phyloP scores from a whole-genome alignment of 2,329 filamentous ascomycete species.

The Fusarium liriodendri region DNA sequence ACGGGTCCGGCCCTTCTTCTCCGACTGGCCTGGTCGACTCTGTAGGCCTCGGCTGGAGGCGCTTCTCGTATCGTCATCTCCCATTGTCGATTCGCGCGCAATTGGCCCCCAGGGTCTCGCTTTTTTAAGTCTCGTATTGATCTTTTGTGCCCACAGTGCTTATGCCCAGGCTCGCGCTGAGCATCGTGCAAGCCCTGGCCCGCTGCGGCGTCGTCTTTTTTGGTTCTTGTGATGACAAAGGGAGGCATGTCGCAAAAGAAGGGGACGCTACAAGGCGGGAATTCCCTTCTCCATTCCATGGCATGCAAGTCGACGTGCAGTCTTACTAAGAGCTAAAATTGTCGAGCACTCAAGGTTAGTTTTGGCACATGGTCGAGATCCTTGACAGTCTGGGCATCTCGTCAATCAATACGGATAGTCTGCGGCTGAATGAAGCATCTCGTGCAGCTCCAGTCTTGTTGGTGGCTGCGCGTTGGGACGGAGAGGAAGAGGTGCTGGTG shows the following conservation, averaged over 20 bases:
- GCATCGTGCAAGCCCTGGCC: slow-evolving; percentile 15
- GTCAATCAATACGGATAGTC: neutral
- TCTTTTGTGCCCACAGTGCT: slow-evolving; percentile 23
- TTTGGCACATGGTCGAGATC: slow-evolving; percentile 11
- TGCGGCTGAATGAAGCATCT: neutral
- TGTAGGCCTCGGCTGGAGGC: slow-evolving; percentile 8
- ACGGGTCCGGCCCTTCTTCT: slow-evolving; percentile 8
- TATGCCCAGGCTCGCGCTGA: slow-evolving; percentile 19
- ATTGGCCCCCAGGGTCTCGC: slow-evolving; percentile 15
- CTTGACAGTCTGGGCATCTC: neutral
- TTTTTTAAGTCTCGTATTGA: slow-evolving; percentile 39
- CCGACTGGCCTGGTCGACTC: slow-evolving; percentile 1
- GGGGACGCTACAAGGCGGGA: slow-evolving; percentile 3
- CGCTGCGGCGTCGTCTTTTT: slow-evolving; percentile 2
- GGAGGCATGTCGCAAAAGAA: slow-evolving; percentile 5
- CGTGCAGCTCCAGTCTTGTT: slow-evolving; percentile 1
- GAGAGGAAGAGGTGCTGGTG: neutral
- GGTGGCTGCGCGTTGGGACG: neutral
- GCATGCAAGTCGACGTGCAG: slow-evolving; percentile 27
- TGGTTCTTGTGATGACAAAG: neutral
- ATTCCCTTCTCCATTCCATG: neutral
- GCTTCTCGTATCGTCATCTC: slow-evolving; percentile 33
- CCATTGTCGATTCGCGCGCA: slow-evolving; percentile 4
- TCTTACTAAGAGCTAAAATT: slow-evolving; percentile 40
- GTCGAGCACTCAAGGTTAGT: slow-evolving; percentile 5